These are phyloP conservation scores for Colletotrichum sp. DNA, from an alignment of 2,329 filamentous ascomycete species.

Conservation along the genomic window DNA sequence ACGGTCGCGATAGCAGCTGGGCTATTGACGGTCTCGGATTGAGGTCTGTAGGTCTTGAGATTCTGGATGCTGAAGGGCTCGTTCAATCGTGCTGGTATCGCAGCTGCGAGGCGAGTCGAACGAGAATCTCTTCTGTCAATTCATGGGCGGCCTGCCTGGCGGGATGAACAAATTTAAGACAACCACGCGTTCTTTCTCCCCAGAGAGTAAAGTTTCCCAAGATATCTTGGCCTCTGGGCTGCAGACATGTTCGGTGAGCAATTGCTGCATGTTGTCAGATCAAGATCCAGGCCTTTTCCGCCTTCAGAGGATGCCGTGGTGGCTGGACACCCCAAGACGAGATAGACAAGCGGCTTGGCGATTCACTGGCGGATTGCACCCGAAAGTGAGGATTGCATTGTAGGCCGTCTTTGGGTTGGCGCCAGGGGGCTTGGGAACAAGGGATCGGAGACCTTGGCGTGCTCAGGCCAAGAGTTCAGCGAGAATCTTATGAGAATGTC, in stretches of 20 bases:
- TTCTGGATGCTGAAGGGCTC: background rate
- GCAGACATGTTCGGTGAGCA: background rate
- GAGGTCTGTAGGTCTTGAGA: background rate
- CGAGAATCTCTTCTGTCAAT: background rate
- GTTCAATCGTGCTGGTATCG: background rate
- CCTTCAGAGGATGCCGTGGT: background rate
- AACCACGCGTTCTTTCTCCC: background rate
- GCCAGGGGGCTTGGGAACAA: background rate
- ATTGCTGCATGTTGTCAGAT: background rate
- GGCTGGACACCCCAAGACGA: background rate
- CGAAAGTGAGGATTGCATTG: background rate
- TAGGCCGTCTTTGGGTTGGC: background rate
- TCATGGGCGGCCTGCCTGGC: background rate
- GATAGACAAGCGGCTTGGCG: background rate
- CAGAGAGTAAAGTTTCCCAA: background rate
- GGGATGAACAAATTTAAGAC: background rate
- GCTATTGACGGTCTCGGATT: background rate
- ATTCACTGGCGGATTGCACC: background rate
- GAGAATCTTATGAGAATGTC: background rate
- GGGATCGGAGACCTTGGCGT: background rate
- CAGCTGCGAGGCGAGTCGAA: background rate
- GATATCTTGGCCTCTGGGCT: background rate
- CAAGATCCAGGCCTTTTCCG: background rate
- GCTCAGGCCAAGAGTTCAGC: background rate
- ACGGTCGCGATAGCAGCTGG: background rate